Evolutionary conservation across 2,329 filamentous ascomycete genomes (phyloP), one percentile per base, ranked within the genome.

Genomic region (Nemania sp.): DNA sequence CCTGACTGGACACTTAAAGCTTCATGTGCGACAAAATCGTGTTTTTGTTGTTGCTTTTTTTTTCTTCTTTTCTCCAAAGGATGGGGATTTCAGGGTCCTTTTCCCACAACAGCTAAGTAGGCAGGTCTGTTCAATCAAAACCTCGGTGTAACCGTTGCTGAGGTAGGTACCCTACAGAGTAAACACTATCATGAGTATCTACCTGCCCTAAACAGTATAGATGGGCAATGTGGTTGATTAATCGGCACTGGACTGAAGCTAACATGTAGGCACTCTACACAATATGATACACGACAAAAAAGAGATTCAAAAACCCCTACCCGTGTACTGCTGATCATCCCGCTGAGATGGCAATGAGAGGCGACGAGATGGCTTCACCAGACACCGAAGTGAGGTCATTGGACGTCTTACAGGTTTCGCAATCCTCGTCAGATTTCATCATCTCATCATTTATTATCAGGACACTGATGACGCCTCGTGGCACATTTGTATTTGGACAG

Each of bases 341-440:
- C 35, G 15, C 34, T 47, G 20, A 5, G 12, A 29, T 15, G 34
- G 25, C 54, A 51, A 39, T 40, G 39, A 20, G n/a, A 32, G 45
- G 15, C 12, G n/a, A 25, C 45, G 17, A 50, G 20, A 50, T 12
- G 34, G 43, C 51, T 54, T 59, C 21, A 50, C 25, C 40, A 35
- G 48, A 47, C 18, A 15, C 42, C 15, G 34, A 55, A 45, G 51
- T 55, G 60, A 62, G 50, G 40, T 51, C 56, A 56, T 59, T 50
- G 20, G 40, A 52, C 12, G 21, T 55, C 46, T 51, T 55, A 55
- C 50, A 18, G 37, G 43, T 35, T 45, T 51, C 13, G 40, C 51
- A 53, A 55, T 47, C 51, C 47, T 34, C 39, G 49, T 58, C 59
- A 49, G n/a, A 58, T 61, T 53, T 49, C 54, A 49, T 58, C 54